Conservation (phyloP, 495 filamentous ascomycete genomes). For the Podospora pseudoanserina region DNA sequence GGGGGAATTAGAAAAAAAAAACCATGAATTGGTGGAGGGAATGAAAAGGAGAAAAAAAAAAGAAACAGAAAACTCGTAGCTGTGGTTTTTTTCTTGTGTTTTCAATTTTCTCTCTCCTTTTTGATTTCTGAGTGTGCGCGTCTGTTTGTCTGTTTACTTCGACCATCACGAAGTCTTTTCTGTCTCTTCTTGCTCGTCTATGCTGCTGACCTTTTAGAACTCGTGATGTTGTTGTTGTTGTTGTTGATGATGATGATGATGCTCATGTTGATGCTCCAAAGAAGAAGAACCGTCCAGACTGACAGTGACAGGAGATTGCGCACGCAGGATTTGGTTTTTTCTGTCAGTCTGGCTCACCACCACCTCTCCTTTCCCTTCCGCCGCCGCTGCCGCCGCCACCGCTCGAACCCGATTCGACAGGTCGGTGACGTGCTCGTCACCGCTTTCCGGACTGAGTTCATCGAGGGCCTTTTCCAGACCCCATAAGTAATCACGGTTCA, state of each 20-base stretch:
- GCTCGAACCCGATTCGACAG: constrained; percentile 55
- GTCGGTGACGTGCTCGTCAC: constrained; percentile 76
- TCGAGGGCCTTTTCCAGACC: constrained; percentile 73
- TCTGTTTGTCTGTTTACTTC: constrained; percentile 14
- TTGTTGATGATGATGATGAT: constrained; percentile 16
- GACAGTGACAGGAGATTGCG: constrained; percentile 26
- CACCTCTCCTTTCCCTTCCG: constrained; percentile 14
- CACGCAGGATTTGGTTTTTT: constrained; percentile 20
- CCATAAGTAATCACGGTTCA: constrained; percentile 88
- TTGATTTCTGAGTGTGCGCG: constrained; percentile 10
- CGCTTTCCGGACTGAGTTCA: constrained; percentile 69
- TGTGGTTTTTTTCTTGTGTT: constrained; percentile 10
- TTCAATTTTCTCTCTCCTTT: constrained; percentile 15
- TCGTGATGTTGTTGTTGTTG: constrained; percentile 21
- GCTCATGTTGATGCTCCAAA: constrained; percentile 15
- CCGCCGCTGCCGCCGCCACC: constrained; percentile 40
- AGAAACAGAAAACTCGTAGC: constrained; percentile 15
- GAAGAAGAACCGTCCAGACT: not conserved
- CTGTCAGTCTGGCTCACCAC: constrained; percentile 21
- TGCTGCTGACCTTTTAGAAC: constrained; percentile 48
- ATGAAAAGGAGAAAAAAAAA: constrained; percentile 6
- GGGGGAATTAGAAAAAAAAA: not conserved
- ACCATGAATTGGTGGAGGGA: not conserved
- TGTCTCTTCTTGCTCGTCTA: constrained; percentile 58
- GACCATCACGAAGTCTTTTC: constrained; percentile 42